Conservation (phyloP, 176 grass and related monocot genomes). For the Carex cristatella region DNA sequence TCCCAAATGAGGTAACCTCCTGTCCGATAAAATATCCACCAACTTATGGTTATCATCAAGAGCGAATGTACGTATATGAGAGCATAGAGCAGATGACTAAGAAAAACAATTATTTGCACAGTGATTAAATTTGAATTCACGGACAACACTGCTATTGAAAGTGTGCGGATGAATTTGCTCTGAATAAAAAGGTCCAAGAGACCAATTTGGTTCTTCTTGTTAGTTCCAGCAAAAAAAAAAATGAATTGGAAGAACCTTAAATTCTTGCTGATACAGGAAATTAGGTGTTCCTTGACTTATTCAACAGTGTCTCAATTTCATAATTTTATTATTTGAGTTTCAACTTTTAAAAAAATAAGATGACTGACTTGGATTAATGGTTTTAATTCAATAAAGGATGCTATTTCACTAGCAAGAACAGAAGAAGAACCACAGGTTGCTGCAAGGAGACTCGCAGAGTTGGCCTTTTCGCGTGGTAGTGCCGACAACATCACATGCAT, state of each 20-base stretch:
- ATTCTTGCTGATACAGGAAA: neutral
- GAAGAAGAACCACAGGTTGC: slow-evolving; percentile 44
- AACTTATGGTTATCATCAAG: neutral
- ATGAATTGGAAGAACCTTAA: neutral
- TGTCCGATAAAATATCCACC: neutral
- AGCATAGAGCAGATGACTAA: neutral
- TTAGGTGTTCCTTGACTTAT: neutral
- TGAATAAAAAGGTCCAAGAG: neutral
- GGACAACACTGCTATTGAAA: neutral
- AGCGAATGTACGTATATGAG: neutral
- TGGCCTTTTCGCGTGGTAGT: slow-evolving; percentile 31
- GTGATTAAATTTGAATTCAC: neutral
- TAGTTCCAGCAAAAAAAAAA: neutral
- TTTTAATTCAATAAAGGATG: slow-evolving; percentile 28
- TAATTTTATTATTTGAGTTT: neutral
- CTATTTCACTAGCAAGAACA: slow-evolving; percentile 39
- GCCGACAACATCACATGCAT: slow-evolving; percentile 72
- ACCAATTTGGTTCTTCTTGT: neutral
- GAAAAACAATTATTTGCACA: neutral
- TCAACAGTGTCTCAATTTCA: neutral
- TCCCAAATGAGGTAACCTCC: slow-evolving; percentile 80
- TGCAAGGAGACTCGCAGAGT: slow-evolving; percentile 53
- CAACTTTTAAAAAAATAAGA: neutral
- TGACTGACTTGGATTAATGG: neutral
- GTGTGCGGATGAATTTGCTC: neutral